Percentiles rank a stretch among this genome's conserved stretches.
Conservation (phyloP, 495 filamentous ascomycete species). For the Penicillium coprophilum region DNA sequence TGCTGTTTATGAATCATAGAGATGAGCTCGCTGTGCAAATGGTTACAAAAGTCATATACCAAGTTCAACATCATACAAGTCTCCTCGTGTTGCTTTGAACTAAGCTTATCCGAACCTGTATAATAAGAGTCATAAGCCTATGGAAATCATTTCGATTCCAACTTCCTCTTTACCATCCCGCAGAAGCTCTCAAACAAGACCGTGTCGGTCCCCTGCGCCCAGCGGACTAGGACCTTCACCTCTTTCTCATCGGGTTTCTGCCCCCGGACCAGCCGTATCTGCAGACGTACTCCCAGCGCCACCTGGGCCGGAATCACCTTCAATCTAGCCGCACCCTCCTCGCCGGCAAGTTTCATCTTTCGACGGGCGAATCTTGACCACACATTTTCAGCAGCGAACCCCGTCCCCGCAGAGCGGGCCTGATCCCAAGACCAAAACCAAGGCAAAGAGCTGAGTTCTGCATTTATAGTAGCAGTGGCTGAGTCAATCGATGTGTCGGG, state of each 20-base stretch:
- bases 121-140: neutral
- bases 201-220: slow-evolving; percentile 73
- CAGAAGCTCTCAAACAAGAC: slow-evolving; percentile 87
- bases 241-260: slow-evolving; percentile 21
- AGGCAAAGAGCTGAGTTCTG: slow-evolving; percentile 43
- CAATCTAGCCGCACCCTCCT: slow-evolving; percentile 28
- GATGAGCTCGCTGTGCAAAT: slow-evolving; percentile 2
- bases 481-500: slow-evolving; percentile 26
- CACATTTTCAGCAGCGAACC: slow-evolving; percentile 61
- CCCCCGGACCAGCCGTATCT: slow-evolving; percentile 32
- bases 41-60: slow-evolving; percentile 3
- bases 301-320: slow-evolving; percentile 26
- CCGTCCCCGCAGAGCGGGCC: slow-evolving; percentile 46
- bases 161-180: slow-evolving; percentile 68
- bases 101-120: neutral
- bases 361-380: slow-evolving; percentile 70
- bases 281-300: slow-evolving; percentile 49
- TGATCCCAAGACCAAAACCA: slow-evolving; percentile 54
- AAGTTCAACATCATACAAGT: slow-evolving; percentile 1
- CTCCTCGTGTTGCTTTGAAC: neutral
- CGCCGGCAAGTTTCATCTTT: slow-evolving; percentile 39
- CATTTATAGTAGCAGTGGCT: slow-evolving; percentile 35
- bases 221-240: slow-evolving; percentile 55
- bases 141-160: slow-evolving; percentile 24
- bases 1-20: slow-evolving; percentile 7